Evolutionary conservation across 2,329 filamentous ascomycete genomes (phyloP).

Genomic region (Stromatinia cepivora): DNA sequence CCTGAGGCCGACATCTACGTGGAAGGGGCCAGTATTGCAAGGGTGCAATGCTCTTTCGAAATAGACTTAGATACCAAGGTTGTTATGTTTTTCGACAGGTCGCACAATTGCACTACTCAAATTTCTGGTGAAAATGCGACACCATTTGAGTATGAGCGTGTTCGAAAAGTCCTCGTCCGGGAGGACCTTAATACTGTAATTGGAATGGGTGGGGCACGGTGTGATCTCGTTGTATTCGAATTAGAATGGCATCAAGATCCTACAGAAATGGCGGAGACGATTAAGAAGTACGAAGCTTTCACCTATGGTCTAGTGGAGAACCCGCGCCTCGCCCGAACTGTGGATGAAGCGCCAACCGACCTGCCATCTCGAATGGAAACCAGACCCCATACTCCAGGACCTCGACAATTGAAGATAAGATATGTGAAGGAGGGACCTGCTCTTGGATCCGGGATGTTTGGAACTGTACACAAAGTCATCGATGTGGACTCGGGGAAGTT

Average conservation of each 20-base stretch:
- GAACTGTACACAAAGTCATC: conserved; percentile 31
- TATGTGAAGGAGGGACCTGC: conserved; percentile 25
- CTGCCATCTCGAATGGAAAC: conserved; percentile 21
- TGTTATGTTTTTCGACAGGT: conserved; percentile 24
- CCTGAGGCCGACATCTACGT: conserved; percentile 17
- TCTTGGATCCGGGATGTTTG: conserved; percentile 29
- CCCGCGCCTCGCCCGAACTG: neutral
- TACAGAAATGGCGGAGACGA: conserved; percentile 9
- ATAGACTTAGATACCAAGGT: conserved; percentile 14
- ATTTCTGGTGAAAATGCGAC: conserved; percentile 23
- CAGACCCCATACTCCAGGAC: conserved; percentile 25
- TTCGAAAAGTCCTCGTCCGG: conserved; percentile 22
- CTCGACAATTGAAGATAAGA: conserved; percentile 26
- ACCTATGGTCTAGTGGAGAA: neutral
- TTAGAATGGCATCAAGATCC: conserved; percentile 23
- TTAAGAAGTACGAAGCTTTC: conserved; percentile 2
- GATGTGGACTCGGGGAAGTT: conserved; percentile 32
- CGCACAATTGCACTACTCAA: conserved; percentile 14
- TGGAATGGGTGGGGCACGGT: conserved; percentile 23
- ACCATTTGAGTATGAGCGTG: conserved; percentile 20
- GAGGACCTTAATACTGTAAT: conserved; percentile 23
- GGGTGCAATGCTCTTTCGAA: conserved; percentile 23
- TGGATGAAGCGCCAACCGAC: conserved; percentile 24
- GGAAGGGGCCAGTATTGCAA: conserved; percentile 20
- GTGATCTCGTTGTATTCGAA: conserved; percentile 22